These are phyloP conservation scores for Lonicera japonica DNA, from an alignment of 129 eudicot species.

Conservation along the genomic window DNA sequence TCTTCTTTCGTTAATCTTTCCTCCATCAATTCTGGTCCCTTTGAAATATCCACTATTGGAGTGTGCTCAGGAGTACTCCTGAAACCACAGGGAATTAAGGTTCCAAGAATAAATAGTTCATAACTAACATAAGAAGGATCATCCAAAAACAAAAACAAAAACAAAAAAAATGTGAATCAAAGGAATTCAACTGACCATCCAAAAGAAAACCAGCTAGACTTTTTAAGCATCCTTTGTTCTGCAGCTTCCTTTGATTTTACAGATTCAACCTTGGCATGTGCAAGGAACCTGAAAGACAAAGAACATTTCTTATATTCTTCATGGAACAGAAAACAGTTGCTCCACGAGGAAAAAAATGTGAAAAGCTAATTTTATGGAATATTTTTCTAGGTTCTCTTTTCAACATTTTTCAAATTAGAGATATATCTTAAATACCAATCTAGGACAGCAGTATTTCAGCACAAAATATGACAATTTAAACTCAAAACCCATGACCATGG, in stretches of 20 bases:
- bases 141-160: background rate
- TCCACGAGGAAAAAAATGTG: background rate
- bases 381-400: no score
- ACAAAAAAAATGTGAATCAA: background rate
- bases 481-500: no score
- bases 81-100: slow-evolving; percentile 18
- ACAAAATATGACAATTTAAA: no score
- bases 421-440: no score
- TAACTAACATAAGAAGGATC: background rate
- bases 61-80: slow-evolving; percentile 59
- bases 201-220: slow-evolving; percentile 83
- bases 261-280: slow-evolving; percentile 95
- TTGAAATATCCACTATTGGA: slow-evolving; percentile 40
- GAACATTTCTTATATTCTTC: slow-evolving; percentile 1
- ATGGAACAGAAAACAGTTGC: background rate
- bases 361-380: background rate
- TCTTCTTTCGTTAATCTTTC: slow-evolving; percentile 86
- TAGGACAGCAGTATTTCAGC: no score
- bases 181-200: slow-evolving; percentile 48
- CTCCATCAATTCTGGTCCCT: slow-evolving; percentile 37
- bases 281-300: slow-evolving; percentile 72
- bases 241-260: slow-evolving; percentile 94
- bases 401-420: no score
- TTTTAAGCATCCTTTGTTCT: slow-evolving; percentile 71
- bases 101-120: slow-evolving; percentile 9